Conservation (phyloP, 345 rosid genomes). For the Noccaea bulbosa region DNA sequence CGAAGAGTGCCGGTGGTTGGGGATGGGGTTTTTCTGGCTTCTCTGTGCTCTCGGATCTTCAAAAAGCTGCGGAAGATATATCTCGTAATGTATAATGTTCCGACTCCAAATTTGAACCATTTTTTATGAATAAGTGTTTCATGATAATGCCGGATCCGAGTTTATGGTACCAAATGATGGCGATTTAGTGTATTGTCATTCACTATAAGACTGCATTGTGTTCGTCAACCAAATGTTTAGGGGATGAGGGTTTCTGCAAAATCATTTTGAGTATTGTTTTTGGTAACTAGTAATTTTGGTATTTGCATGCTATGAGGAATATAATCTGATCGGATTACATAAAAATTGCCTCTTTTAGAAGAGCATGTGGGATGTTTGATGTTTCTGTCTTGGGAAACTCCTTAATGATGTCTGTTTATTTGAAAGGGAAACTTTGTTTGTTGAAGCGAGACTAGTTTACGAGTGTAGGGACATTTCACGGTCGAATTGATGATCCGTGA, state of each 20-base stretch:
- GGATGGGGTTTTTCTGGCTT: constrained; percentile 91
- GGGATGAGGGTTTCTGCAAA: background rate
- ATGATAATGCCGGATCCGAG: constrained; percentile 23
- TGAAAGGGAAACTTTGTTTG: background rate
- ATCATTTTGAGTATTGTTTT: background rate
- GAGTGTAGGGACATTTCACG: background rate
- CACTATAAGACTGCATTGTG: constrained; percentile 9
- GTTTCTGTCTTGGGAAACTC: no score
- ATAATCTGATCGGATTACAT: constrained; percentile 1
- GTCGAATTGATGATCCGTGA: constrained; percentile 18
- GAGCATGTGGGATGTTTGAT: no score
- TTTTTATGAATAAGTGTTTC: background rate
- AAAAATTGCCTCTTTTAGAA: background rate
- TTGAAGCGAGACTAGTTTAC: background rate
- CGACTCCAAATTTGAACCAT: background rate
- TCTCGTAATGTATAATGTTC: constrained; percentile 74
- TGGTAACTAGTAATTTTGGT: background rate
- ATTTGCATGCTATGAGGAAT: background rate
- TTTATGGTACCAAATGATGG: constrained; percentile 9
- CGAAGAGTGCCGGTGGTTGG: constrained; percentile 58
- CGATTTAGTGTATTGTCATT: background rate
- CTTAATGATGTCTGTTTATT: no score
- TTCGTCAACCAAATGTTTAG: background rate
- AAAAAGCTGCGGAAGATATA: constrained; percentile 92
- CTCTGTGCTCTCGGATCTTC: constrained; percentile 88